Percentiles rank a stretch among this genome's conserved stretches.
These are phyloP conservation scores for Cutaneotrichosporon sp. DNA, from an alignment of 1,284 basidiomycete species.

Conservation along the genomic window DNA sequence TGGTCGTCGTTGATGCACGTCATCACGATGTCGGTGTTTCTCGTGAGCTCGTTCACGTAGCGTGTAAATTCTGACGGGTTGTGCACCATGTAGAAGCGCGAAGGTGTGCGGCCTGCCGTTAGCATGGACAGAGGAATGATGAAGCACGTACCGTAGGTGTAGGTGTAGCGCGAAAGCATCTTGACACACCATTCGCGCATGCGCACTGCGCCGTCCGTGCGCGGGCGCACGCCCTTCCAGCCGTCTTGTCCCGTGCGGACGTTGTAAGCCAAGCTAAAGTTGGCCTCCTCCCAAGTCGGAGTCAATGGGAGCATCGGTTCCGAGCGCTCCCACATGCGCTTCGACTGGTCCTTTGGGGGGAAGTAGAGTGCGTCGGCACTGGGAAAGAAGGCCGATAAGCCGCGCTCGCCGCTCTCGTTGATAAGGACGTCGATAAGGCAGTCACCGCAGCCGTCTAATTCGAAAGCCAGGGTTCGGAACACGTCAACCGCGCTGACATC, in stretches of 20 bases:
- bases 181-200: slow-evolving; percentile 42
- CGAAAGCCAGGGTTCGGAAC: slow-evolving; percentile 45
- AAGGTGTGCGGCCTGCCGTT: slow-evolving; percentile 25
- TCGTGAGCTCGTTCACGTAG: slow-evolving; percentile 23
- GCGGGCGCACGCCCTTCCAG: slow-evolving; percentile 28
- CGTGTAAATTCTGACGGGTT: slow-evolving; percentile 23
- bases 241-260: slow-evolving; percentile 40
- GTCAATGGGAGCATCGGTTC: slow-evolving; percentile 41
- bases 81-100: slow-evolving; percentile 34
- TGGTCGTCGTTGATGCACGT: slow-evolving; percentile 47
- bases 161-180: slow-evolving; percentile 44
- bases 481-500: slow-evolving; percentile 31
- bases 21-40: slow-evolving; percentile 27
- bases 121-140: neutral
- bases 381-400: slow-evolving; percentile 50
- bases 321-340: slow-evolving; percentile 28
- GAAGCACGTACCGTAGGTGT: slow-evolving; percentile 34
- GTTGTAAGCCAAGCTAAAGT: slow-evolving; percentile 31
- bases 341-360: slow-evolving; percentile 15
- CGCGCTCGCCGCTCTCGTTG: slow-evolving; percentile 40
- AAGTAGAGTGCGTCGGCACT: slow-evolving; percentile 21
- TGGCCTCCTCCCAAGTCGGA: slow-evolving; percentile 30
- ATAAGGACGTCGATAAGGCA: slow-evolving; percentile 49
- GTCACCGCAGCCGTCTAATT: slow-evolving; percentile 45
- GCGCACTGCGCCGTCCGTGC: slow-evolving; percentile 29